Conservation (phyloP, 164 flowering plant genomes). For the Warburgia ugandensis region DNA sequence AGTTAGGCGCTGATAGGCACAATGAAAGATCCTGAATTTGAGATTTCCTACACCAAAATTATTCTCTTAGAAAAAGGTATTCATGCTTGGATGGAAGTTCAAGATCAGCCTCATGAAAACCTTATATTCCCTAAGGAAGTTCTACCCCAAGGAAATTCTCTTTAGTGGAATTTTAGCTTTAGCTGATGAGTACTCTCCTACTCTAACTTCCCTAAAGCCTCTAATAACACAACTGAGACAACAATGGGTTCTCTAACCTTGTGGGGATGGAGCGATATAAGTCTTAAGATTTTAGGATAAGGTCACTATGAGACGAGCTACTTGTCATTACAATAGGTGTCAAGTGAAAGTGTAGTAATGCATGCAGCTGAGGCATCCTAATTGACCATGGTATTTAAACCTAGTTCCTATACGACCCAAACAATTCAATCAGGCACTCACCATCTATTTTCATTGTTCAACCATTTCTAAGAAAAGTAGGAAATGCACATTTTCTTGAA, state of each 20-base stretch:
- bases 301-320: background rate
- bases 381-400: too few relatives aligned
- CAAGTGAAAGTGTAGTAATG: too few relatives aligned
- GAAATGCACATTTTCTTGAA: too few relatives aligned
- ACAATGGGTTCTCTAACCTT: background rate
- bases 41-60: background rate
- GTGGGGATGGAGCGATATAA: background rate
- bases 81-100: background rate
- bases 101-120: background rate
- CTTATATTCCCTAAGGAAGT: too few relatives aligned
- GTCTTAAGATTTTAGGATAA: background rate
- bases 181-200: background rate
- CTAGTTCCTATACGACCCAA: too few relatives aligned
- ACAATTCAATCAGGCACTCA: too few relatives aligned
- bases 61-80: background rate
- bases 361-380: too few relatives aligned
- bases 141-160: background rate
- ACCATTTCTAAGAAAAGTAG: too few relatives aligned
- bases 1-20: too few relatives aligned
- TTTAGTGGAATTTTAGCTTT: background rate
- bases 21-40: background rate
- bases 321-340: background rate
- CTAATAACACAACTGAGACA: background rate
- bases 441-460: too few relatives aligned
- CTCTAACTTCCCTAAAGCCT: background rate